Conservation (phyloP, 2,329 filamentous ascomycete genomes). For the Cladosporium sphaerospermum region DNA sequence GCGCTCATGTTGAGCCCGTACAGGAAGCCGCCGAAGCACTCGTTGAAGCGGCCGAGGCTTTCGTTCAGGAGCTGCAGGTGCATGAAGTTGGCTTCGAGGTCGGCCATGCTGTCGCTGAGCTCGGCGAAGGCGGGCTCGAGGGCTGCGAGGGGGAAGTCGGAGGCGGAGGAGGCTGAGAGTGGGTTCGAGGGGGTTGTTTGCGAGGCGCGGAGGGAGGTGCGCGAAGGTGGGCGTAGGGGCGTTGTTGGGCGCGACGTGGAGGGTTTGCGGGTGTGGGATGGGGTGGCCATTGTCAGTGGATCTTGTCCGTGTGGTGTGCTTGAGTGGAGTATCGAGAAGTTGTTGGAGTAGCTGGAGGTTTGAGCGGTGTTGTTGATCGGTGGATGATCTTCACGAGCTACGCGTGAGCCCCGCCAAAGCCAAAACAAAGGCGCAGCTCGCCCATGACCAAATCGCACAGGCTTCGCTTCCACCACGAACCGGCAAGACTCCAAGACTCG, state of each 20-base stretch:
- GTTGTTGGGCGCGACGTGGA: constrained; percentile 72
- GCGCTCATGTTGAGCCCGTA: constrained; percentile 99
- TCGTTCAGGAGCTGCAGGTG: constrained; percentile 96
- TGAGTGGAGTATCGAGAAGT: too few species aligned
- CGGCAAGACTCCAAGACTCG: too few species aligned
- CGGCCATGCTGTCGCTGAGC: constrained; percentile 86
- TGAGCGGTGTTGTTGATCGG: too few species aligned
- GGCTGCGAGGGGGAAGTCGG: constrained; percentile 61
- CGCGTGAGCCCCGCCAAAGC: too few species aligned
- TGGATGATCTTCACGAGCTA: too few species aligned
- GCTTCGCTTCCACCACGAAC: too few species aligned
- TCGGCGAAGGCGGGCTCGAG: constrained; percentile 91
- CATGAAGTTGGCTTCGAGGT: constrained; percentile 95
- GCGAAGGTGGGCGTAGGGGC: constrained; percentile 81
- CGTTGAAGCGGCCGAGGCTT: constrained; percentile 83
- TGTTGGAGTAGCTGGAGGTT: too few species aligned
- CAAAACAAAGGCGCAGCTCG: too few species aligned
- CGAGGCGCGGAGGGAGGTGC: constrained; percentile 79
- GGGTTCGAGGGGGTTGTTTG: constrained; percentile 38
- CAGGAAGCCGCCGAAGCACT: constrained; percentile 91
- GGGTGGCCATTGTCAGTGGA: not conserved
- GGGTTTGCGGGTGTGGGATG: constrained; percentile 2
- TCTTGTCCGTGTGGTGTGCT: too few species aligned
- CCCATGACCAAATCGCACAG: too few species aligned
- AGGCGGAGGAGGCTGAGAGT: constrained; percentile 21